Evolutionary conservation across 2,329 filamentous ascomycete genomes (phyloP), one percentile per base, ranked within the genome.

Genomic region (Emmonsiellopsis sp.): DNA sequence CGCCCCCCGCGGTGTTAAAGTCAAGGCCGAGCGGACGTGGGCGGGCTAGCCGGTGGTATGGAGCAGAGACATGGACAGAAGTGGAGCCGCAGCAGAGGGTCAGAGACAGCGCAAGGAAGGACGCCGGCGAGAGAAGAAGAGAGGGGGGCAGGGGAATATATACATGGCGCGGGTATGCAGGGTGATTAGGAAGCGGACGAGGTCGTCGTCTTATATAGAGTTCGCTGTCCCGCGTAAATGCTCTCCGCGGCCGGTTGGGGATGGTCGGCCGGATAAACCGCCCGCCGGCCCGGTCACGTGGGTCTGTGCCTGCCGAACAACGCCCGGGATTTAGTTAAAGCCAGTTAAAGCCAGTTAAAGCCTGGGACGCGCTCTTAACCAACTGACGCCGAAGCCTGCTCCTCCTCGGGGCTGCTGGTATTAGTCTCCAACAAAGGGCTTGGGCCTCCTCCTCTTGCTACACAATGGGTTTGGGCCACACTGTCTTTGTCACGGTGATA

Each of bases 71-170:
- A 46, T 40, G 39, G 33, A 40, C 46, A n/a, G 31, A 37, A 47
- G 50, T 32, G 33, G 49, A 50, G 51, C 17, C 13, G 33, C 7
- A 27, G 11, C 42, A 36, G 36, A 17, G 42, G 54, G 44, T 42
- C 49, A 32, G 42, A 45, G 34, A 17, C 27, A 42, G 33, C 40
- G 34, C 21, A 27, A 27, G 46, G 42, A 8, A 45, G 46, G 50
- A 50, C 46, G 13, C 46, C 14, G 10, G 48, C 33, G 6, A 47
- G 54, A 50, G 31, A 50, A 11, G 40, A 49, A 21, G 50, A 49
- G 14, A 53, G 34, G 11, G 40, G 46, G 31, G 36, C 36, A 10
- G 50, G 49, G 45, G 42, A 50, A 36, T 52, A 39, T 46, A 52
- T 46, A 52, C 49, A 43, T 43, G 31, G 10, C 42, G 27, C 49